Evolutionary conservation across 202 grass and related monocot genomes (phyloP), one percentile per base, ranked within the genome.

Genomic region (Setaria italica): DNA sequence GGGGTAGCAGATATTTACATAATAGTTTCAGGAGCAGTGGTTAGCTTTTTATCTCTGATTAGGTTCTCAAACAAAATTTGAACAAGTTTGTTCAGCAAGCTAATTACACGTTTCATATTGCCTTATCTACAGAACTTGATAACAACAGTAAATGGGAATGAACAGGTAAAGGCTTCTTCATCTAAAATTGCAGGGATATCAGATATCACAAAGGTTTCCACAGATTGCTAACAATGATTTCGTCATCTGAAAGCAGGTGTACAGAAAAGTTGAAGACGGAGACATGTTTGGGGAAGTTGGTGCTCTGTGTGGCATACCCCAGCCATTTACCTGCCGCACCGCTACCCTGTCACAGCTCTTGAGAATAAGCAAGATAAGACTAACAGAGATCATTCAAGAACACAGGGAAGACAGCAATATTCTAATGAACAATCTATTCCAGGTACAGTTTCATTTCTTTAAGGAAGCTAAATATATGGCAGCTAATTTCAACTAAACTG

Each of bases 11-110:
- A 92, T 87, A 55, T 92, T 63, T 92, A 91, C 32, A 4, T 95
- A 50, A 77, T 92, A 78, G 90, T 92, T 76, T 91, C 90, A 83
- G 93, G 93, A 89, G 69, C 57, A 87, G 93, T 95, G 90, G 93
- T 95, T 74, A 92, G 93, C 10, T 85, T 49, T 13, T 51, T 81
- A 67, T 82, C 77, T 74, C 19, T 74, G 20, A 77, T 46, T 85
- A 49, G 50, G 84, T 53, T 58, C 30, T 9, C 16, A 75, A 41
- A 70, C 5, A 63, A 78, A 66, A 41, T 65, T 70, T 79, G 7
- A 34, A 29, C 20, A 77, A 77, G 54, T 78, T 75, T n/a, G 76
- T 67, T 65, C 30, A 59, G 30, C 77, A 73, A 41, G 9, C 65
- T 85, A 85, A 78, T 42, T 79, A 62, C 14, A 80, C 25, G 16